Base-by-base conservation (phyloP, 768 basidiomycete genomes). In the Amanita pallidorosea region DNA sequence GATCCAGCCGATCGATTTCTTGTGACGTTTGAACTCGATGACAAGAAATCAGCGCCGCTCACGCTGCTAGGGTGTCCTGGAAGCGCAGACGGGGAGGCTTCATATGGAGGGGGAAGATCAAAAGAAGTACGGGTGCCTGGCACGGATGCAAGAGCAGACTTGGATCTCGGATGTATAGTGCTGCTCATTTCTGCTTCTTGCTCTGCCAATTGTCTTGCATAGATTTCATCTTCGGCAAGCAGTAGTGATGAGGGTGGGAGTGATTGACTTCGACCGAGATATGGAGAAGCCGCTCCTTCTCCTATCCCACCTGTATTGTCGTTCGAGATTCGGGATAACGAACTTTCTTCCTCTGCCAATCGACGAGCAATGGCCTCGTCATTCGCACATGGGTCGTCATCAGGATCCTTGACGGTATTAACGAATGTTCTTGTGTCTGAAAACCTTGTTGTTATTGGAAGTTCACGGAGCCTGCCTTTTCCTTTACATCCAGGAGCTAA, bases 291-390 rank as follows among this genome's bases (percentile, higher is more conserved):
- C 2, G 20, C 35, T n/a, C 17, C 33, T 46, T 20, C 33, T 13
- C 13, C 18, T 17, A 29, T 20, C 45, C 17, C 18, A 46, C n/a
- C 25, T 20, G 6, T 18, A 13, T 31, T 8, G 7, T 46, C 11
- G n/a, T 34, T 22, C 9, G 31, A 34, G 23, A 36, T 34, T 17
- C 46, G 33, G 17, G 46, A 15, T 11, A 50, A 36, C 7, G 36
- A 27, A 38, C 64, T 65, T 48, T 72, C 70, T 47, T 73, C 72
- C 45, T 71, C 68, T 13, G 67, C 67, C n/a, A 68, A 59, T 52
- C 56, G 60, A 41, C 71, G 69, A 35, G 75, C 23, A 29, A 29
- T 25, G 25, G 54, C 44, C 17, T 49, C 47, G 29, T 47, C 49
- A 20, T 49, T 31, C 7, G 11, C 38, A 27, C 40, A 42, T 1